These are phyloP conservation scores for Penicillium tannophilum DNA, from an alignment of 495 filamentous ascomycete genomes.

Conservation along the genomic window DNA sequence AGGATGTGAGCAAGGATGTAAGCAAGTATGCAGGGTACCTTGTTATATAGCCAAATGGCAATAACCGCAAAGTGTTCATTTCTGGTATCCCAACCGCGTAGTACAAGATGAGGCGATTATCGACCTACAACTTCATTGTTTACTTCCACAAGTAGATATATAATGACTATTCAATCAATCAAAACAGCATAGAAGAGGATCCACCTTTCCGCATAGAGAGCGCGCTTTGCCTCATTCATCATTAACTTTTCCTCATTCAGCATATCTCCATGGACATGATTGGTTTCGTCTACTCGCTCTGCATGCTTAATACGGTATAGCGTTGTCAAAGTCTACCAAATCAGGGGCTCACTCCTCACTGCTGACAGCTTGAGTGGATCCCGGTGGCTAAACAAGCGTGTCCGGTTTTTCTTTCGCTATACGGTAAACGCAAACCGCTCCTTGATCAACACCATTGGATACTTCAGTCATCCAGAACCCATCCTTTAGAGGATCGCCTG, in stretches of 20 bases:
- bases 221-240: neutral
- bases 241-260: neutral
- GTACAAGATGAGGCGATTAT: neutral
- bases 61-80: neutral
- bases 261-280: neutral
- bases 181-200: neutral
- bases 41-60: neutral
- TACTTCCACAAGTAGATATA: neutral
- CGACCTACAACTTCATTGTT: neutral
- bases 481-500: neutral
- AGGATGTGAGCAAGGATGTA: neutral
- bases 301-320: neutral
- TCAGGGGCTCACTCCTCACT: neutral
- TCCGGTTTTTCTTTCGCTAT: neutral
- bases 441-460: neutral
- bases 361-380: neutral
- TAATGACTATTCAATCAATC: neutral
- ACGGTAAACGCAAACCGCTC: neutral
- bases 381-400: neutral
- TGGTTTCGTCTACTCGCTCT: neutral
- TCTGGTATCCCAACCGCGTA: neutral
- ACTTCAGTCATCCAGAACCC: neutral
- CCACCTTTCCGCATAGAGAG: neutral
- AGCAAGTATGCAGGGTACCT: neutral
- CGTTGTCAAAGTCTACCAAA: neutral